A percentile compares a stretch with the other conserved stretches of the same genome.
Conservation (phyloP, 148 eudicot species). For the Hydrangea macrophylla region DNA sequence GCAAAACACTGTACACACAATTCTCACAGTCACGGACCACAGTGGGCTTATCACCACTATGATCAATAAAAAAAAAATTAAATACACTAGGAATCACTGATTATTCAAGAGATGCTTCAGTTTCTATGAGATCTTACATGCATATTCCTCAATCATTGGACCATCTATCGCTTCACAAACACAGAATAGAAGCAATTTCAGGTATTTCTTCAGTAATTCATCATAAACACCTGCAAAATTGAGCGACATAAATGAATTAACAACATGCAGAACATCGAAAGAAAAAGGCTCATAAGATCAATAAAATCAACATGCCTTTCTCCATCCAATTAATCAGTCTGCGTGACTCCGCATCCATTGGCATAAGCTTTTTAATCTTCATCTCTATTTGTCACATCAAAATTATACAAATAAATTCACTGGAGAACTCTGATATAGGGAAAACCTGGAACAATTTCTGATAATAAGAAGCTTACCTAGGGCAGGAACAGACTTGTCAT, state of each 20-base stretch:
- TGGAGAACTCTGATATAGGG: neutral
- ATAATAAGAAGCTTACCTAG: slow-evolving; percentile 48
- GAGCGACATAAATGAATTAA: neutral
- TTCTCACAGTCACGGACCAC: neutral
- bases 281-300: slow-evolving; percentile 5
- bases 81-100: neutral
- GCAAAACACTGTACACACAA: neutral
- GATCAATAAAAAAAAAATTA: too few relatives aligned
- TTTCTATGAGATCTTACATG: slow-evolving; percentile 45
- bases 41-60: too few relatives aligned
- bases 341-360: slow-evolving; percentile 83
- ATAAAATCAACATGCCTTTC: slow-evolving; percentile 53
- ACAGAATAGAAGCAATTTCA: slow-evolving; percentile 74
- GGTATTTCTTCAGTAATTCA: slow-evolving; percentile 87
- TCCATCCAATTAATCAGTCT: slow-evolving; percentile 98
- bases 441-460: neutral
- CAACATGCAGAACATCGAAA: neutral
- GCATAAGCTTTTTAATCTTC: slow-evolving; percentile 98
- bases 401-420: neutral
- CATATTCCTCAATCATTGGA: slow-evolving; percentile 86
- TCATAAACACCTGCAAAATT: slow-evolving; percentile 85
- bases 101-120: neutral
- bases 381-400: slow-evolving; percentile 50
- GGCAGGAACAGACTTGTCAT: slow-evolving; percentile 88
- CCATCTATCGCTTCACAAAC: slow-evolving; percentile 75